These are phyloP conservation scores for Globisporangium nunn DNA, from an alignment of 352 stramenopile genomes.

Conservation along the genomic window DNA sequence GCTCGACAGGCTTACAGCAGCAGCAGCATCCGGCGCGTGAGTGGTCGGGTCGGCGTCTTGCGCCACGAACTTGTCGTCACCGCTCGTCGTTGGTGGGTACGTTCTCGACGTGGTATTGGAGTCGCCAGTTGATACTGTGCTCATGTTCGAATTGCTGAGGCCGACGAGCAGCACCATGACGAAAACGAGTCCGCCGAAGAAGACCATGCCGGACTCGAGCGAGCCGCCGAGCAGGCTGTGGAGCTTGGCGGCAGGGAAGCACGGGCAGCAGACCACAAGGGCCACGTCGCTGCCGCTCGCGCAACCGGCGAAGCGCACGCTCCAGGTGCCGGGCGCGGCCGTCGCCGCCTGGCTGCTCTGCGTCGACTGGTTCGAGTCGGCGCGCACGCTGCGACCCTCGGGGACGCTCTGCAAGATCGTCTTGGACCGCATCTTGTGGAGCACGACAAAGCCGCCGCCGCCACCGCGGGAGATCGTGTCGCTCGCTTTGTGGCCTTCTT, in stretches of 20 bases:
- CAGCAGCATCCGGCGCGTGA: neutral
- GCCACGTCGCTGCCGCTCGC: neutral
- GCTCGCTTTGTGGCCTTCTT: conserved; percentile 1
- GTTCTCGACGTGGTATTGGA: neutral
- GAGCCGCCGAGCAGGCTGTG: conserved; percentile 26
- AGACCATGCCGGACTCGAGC: conserved; percentile 36
- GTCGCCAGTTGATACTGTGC: neutral
- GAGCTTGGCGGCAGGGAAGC: conserved; percentile 30
- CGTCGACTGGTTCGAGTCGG: conserved; percentile 10
- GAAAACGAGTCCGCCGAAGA: conserved; percentile 34
- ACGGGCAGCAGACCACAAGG: conserved; percentile 27
- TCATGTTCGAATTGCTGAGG: conserved; percentile 17
- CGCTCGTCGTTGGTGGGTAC: neutral
- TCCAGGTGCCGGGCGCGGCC: conserved; percentile 4
- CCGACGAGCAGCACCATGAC: conserved; percentile 27
- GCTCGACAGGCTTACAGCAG: neutral
- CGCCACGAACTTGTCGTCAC: neutral
- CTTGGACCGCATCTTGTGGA: conserved; percentile 9
- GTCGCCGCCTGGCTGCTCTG: neutral
- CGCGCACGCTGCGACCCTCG: conserved; percentile 8
- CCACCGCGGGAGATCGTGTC: neutral
- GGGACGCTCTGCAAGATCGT: conserved; percentile 7
- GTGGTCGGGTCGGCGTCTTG: neutral
- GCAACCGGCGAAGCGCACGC: conserved; percentile 2
- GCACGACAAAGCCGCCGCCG: neutral